phyloP scores from a whole-genome alignment of 1,284 basidiomycete species.

The Moniliella sp. region DNA sequence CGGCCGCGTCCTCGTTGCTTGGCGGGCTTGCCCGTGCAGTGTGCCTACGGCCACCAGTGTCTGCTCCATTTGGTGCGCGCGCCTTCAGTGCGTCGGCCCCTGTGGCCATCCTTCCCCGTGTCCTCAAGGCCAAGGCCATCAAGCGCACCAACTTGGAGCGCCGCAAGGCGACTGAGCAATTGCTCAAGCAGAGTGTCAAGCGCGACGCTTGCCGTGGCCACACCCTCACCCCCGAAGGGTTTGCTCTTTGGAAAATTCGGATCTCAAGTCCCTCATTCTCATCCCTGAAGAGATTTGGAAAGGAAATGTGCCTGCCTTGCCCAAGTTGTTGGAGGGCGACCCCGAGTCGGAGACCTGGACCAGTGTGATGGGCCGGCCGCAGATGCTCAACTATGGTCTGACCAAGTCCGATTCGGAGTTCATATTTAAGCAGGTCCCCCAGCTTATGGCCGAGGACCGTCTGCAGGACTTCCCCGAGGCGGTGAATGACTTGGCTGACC shows the following conservation, averaged over 20 bases:
- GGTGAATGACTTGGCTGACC: conserved; percentile 7
- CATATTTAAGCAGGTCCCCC: conserved; percentile 22
- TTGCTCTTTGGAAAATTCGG: conserved; percentile 14
- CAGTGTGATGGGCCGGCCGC: conserved; percentile 11
- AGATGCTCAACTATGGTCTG: conserved; percentile 25
- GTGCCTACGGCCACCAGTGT: too few relatives aligned
- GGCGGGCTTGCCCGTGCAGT: too few relatives aligned
- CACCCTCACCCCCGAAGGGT: conserved; percentile 36
- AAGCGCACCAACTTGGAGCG: conserved; percentile 31
- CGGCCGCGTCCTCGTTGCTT: too few relatives aligned
- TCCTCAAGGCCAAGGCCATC: conserved; percentile 11
- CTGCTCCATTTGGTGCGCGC: not conserved
- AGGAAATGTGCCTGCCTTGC: conserved; percentile 27
- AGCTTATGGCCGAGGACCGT: conserved; percentile 24
- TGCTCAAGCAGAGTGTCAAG: conserved; percentile 33
- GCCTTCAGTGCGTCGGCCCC: conserved; percentile 4
- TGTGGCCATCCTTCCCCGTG: conserved; percentile 16
- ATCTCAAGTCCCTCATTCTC: conserved; percentile 18
- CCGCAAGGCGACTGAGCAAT: conserved; percentile 20
- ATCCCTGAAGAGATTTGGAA: too few relatives aligned
- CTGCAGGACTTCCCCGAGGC: conserved; percentile 8
- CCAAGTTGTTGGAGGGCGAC: conserved; percentile 8
- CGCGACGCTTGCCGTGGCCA: conserved; percentile 53
- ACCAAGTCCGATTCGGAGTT: conserved; percentile 9
- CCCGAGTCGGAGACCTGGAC: conserved; percentile 3